These are phyloP conservation scores for Clavispora phyllophila DNA, from an alignment of 805 yeast species.

Conservation along the genomic window DNA sequence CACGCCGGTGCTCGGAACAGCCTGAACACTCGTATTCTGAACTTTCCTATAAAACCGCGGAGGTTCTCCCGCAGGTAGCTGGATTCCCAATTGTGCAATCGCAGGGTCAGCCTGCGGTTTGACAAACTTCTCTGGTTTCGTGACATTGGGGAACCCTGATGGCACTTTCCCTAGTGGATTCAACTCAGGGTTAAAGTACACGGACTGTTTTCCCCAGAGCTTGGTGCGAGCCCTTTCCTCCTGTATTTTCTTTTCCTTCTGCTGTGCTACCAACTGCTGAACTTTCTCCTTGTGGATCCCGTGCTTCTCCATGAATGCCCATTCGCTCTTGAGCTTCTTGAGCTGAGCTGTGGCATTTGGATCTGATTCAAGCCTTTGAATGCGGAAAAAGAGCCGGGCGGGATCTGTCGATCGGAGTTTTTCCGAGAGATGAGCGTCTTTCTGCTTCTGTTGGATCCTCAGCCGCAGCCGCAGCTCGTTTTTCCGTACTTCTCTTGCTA, in stretches of 20 bases:
- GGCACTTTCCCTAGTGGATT: conserved; percentile 60
- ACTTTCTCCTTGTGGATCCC: conserved; percentile 30
- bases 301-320: conserved; percentile 32
- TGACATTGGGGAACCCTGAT: conserved; percentile 20
- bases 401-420: conserved; percentile 30
- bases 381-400: conserved; percentile 26
- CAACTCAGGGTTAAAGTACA: conserved; percentile 63
- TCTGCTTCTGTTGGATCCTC: conserved; percentile 34
- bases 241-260: conserved; percentile 15
- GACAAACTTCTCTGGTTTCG: conserved; percentile 25
- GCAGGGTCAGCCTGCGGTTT: conserved; percentile 25
- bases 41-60: conserved; percentile 45
- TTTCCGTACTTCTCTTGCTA: conserved; percentile 34
- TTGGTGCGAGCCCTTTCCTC: conserved; percentile 16
- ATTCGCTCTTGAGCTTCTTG: conserved; percentile 31
- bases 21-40: conserved; percentile 23
- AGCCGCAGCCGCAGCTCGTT: conserved; percentile 32
- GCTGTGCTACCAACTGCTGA: conserved; percentile 17
- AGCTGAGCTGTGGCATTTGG: conserved; percentile 16
- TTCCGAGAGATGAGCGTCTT: conserved; percentile 22
- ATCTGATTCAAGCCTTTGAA: conserved; percentile 22
- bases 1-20: no score
- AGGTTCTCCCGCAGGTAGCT: conserved; percentile 37
- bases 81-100: conserved; percentile 22
- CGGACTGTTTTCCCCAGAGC: conserved; percentile 44